Conservation (phyloP, 352 stramenopile genomes). For the Phytophthora uliginosa region DNA sequence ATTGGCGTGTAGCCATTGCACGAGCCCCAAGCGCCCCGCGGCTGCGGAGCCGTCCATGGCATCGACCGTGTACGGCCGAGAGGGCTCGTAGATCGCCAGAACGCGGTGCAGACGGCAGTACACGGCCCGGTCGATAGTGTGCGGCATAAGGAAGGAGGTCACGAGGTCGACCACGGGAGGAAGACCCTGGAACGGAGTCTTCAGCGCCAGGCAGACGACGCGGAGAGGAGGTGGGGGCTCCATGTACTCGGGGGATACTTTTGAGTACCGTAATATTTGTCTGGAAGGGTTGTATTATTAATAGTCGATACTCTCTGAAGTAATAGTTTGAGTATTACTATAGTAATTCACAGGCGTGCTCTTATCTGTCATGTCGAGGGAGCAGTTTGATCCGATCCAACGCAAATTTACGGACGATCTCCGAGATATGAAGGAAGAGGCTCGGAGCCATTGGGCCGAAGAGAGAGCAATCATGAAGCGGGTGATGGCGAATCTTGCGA, state of each 20-base stretch:
- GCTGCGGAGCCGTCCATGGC: conserved; percentile 14
- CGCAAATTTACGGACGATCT: conserved; percentile 69
- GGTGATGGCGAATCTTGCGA: conserved; percentile 49
- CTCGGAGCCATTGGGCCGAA: conserved; percentile 40
- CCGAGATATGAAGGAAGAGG: conserved; percentile 48
- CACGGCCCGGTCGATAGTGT: conserved; percentile 10
- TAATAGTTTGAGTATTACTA: no score
- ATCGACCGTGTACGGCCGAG: not conserved
- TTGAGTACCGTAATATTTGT: no score
- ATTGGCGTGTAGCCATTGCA: conserved; percentile 5
- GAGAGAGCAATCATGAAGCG: conserved; percentile 40
- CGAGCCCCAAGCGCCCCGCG: not conserved
- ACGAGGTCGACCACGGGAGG: not conserved
- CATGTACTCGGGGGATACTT: not conserved
- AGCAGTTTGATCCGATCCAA: conserved; percentile 65
- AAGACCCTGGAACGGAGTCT: not conserved
- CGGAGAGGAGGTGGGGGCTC: not conserved
- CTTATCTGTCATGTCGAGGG: conserved; percentile 50
- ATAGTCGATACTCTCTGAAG: no score
- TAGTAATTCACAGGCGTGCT: no score
- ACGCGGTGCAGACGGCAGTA: not conserved
- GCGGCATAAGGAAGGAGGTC: not conserved
- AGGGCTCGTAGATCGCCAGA: not conserved
- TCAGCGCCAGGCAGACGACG: not conserved
- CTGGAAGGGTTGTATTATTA: no score